Evolutionary conservation across 371 early-diverging fungal species (phyloP).

Genomic region (Rhizopus microsporus): DNA sequence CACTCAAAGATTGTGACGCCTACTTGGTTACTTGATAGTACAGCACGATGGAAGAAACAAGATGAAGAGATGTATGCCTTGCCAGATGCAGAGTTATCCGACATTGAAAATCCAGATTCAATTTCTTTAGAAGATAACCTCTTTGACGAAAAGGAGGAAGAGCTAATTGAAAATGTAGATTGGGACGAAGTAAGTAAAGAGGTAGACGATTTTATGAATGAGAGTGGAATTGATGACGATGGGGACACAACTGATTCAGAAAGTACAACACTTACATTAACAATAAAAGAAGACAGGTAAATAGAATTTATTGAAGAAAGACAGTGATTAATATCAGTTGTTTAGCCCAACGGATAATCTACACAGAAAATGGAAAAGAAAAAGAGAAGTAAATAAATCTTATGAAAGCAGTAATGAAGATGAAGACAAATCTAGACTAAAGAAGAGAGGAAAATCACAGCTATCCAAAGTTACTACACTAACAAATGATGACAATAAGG

Average conservation of each 20-base stretch:
- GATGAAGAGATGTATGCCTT: constrained; percentile 56
- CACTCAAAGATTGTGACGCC: constrained; percentile 45
- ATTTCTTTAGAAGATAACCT: constrained; percentile 32
- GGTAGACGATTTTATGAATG: constrained; percentile 59
- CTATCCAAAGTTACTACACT: constrained; percentile 35
- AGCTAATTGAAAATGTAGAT: constrained; percentile 48
- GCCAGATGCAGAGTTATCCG: constrained; percentile 20
- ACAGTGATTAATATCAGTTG: constrained; percentile 2
- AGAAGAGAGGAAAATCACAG: constrained; percentile 29
- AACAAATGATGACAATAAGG: constrained; percentile 12
- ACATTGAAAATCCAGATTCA: constrained; percentile 37
- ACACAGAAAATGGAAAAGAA: constrained; percentile 18
- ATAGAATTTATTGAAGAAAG: constrained; percentile 12
- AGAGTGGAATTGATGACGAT: constrained; percentile 57
- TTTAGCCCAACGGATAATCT: constrained; percentile 19
- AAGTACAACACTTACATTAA: background rate
- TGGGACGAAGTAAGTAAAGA: constrained; percentile 62
- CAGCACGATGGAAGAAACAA: constrained; percentile 54
- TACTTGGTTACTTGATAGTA: constrained; percentile 63
- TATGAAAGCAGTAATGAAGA: constrained; percentile 24
- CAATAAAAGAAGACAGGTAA: constrained; percentile 21
- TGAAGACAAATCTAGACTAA: background rate
- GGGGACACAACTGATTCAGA: constrained; percentile 46
- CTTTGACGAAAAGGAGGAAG: constrained; percentile 47
- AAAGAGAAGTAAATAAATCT: background rate